A percentile compares a stretch with the other conserved stretches of the same genome.
phyloP scores from a whole-genome alignment of 202 grass and related monocot genomes.

The Saccharum hybrid region DNA sequence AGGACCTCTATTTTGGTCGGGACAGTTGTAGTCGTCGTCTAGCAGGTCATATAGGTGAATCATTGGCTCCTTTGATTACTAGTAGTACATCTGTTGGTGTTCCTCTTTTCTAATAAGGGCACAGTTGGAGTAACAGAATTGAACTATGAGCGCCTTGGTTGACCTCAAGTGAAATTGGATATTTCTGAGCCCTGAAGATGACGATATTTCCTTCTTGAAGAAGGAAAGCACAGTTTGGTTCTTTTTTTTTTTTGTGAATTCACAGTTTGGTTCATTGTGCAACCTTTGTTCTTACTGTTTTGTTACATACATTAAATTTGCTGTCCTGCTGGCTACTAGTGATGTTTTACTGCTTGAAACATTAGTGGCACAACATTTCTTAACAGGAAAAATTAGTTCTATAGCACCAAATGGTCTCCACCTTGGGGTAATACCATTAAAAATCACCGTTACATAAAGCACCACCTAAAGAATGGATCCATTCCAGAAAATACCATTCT shows the following conservation, averaged over 20 bases:
- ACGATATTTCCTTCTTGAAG: neutral
- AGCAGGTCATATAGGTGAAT: slow-evolving; percentile 6
- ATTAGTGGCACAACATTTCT: neutral
- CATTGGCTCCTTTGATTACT: slow-evolving; percentile 8
- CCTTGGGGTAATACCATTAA: neutral
- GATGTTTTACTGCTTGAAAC: slow-evolving; percentile 13
- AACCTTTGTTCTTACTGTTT: slow-evolving; percentile 1
- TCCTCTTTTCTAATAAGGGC: neutral
- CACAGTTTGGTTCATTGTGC: neutral
- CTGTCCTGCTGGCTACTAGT: neutral
- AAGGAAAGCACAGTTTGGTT: neutral
- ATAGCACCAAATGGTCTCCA: neutral
- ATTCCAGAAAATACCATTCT: neutral
- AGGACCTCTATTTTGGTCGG: slow-evolving; percentile 5
- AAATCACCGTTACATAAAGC: neutral
- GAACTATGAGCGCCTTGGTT: neutral
- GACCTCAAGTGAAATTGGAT: neutral
- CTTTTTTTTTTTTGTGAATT: no score
- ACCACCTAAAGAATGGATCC: neutral
- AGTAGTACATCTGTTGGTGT: slow-evolving; percentile 8
- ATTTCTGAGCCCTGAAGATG: neutral
- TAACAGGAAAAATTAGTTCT: neutral
- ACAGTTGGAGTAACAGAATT: slow-evolving; percentile 1
- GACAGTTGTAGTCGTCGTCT: slow-evolving; percentile 3
- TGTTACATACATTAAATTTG: neutral